A percentile compares a stretch with the other conserved stretches of the same genome.
Conservation (phyloP, 2,329 filamentous ascomycete species). For the Cladorrhinum sp. region DNA sequence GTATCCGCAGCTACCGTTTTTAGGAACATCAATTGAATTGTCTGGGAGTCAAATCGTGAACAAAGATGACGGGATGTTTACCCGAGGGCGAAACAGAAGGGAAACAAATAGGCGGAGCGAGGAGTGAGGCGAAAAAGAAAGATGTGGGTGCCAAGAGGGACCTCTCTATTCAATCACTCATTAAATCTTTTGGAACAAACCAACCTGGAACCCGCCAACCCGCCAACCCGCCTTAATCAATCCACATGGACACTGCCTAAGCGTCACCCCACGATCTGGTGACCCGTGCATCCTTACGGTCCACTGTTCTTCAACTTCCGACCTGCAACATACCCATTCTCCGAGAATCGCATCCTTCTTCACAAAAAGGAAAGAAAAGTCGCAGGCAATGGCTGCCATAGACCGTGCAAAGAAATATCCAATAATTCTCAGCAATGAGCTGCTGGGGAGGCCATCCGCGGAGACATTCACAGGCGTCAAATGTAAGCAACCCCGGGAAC, state of each 20-base stretch:
- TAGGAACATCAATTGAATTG: neutral
- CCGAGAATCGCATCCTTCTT: neutral
- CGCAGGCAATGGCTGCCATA: slow-evolving; percentile 40
- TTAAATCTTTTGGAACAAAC: neutral
- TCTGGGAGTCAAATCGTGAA: neutral
- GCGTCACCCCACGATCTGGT: neutral
- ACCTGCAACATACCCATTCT: neutral
- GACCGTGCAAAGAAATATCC: slow-evolving; percentile 64
- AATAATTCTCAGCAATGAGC: slow-evolving; percentile 60
- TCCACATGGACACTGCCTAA: neutral
- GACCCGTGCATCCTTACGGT: neutral
- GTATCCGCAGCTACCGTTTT: neutral
- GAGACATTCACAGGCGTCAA: slow-evolving; percentile 59
- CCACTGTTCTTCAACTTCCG: neutral
- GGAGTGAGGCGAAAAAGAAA: neutral
- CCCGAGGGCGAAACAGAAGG: neutral
- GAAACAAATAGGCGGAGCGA: neutral
- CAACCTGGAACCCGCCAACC: neutral
- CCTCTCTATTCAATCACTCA: too few relatives aligned
- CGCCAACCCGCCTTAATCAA: neutral
- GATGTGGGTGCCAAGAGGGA: too few relatives aligned
- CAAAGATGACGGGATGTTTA: neutral
- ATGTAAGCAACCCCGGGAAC: slow-evolving; percentile 46
- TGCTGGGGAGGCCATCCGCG: slow-evolving; percentile 54
- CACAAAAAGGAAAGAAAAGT: too few relatives aligned